Conservation (phyloP, 2,329 filamentous ascomycete species). For the Diaporthe aspalathi region DNA sequence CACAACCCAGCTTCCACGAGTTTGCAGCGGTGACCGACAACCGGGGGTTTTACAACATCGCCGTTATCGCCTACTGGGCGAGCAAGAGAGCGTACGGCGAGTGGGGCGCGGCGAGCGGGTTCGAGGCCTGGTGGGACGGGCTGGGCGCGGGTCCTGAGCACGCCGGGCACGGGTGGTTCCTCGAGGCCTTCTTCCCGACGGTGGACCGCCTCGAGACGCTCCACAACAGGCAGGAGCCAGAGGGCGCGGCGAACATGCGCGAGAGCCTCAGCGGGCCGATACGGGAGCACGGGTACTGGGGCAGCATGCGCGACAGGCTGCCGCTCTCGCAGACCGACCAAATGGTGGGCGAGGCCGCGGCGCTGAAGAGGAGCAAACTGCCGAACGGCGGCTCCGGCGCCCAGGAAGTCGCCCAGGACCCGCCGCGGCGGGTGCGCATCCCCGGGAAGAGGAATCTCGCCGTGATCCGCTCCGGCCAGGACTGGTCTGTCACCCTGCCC, state of each 20-base stretch:
- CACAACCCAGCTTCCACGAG: conserved; percentile 46
- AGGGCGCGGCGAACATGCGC: conserved; percentile 56
- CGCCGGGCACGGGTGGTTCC: conserved; percentile 53
- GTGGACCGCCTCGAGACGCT: conserved; percentile 58
- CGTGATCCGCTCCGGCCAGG: conserved; percentile 58
- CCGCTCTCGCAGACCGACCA: conserved; percentile 52
- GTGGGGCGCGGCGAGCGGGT: conserved; percentile 51
- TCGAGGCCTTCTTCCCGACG: conserved; percentile 55
- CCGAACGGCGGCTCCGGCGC: neutral
- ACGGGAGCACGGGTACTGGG: conserved; percentile 59
- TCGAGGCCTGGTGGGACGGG: conserved; percentile 52
- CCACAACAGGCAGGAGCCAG: conserved; percentile 51
- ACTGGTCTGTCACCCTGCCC: conserved; percentile 54
- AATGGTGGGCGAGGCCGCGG: conserved; percentile 45
- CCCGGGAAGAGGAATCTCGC: conserved; percentile 53
- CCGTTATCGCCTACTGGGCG: conserved; percentile 54
- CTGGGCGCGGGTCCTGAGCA: conserved; percentile 41
- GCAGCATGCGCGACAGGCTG: conserved; percentile 58
- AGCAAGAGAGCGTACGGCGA: conserved; percentile 44
- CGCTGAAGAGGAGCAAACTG: too few relatives aligned
- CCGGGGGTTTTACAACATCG: conserved; percentile 49
- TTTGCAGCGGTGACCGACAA: conserved; percentile 48
- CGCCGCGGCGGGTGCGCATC: conserved; percentile 45
- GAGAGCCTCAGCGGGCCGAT: conserved; percentile 51
- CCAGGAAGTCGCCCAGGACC: neutral